A percentile compares a stretch with the other conserved stretches of the same genome.
phyloP scores from a whole-genome alignment of 176 grass and related monocot species.

The Dactylis glomerata region DNA sequence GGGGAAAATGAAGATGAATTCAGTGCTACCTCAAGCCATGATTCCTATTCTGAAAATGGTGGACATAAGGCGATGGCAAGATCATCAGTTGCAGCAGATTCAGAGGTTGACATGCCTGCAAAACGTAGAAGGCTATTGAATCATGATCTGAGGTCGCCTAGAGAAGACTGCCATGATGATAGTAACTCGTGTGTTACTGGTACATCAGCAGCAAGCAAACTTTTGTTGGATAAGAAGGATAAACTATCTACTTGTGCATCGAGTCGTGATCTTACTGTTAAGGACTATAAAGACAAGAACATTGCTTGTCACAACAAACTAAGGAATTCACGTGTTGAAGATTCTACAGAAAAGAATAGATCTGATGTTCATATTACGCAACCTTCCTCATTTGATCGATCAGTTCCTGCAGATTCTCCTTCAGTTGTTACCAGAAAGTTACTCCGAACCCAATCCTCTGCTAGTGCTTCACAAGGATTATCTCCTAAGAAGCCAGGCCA shows the following conservation, averaged over 20 bases:
- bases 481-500: conserved; percentile 28
- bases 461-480: conserved; percentile 34
- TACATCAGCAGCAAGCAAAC: conserved; percentile 36
- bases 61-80: conserved; percentile 46
- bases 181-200: conserved; percentile 60
- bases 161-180: conserved; percentile 41
- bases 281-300: conserved; percentile 17
- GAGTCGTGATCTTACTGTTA: conserved; percentile 41
- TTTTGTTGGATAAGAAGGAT: conserved; percentile 44
- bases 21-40: conserved; percentile 62
- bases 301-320: conserved; percentile 24
- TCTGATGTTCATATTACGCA: conserved; percentile 14
- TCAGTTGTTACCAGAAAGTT: conserved; percentile 32
- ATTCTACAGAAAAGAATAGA: conserved; percentile 41
- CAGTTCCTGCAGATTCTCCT: conserved; percentile 19
- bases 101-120: conserved; percentile 66
- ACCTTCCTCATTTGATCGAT: conserved; percentile 26
- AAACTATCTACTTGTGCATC: conserved; percentile 47
- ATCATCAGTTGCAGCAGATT: conserved; percentile 39
- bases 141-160: conserved; percentile 18
- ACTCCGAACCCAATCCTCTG: conserved; percentile 30
- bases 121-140: conserved; percentile 48
- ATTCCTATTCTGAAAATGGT: conserved; percentile 60
- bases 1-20: conserved; percentile 51
- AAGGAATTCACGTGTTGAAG: conserved; percentile 23